Conservation (phyloP, 2,329 filamentous ascomycete genomes). For the Cladobotryum protrusum region DNA sequence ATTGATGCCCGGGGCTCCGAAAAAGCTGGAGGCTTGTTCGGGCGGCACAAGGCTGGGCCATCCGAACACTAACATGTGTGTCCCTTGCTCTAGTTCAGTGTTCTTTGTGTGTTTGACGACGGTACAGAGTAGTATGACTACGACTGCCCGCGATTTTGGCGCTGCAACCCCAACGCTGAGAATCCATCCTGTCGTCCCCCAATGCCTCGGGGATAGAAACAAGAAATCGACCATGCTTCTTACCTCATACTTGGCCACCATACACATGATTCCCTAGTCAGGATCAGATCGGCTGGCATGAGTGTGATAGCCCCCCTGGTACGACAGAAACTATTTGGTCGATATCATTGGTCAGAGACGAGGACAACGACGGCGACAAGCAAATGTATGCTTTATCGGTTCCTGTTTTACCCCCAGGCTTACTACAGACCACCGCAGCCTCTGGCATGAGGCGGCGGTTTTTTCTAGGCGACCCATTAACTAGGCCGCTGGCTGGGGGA, state of each 20-base stretch:
- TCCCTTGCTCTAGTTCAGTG: not conserved
- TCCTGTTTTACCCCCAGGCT: conserved; percentile 7
- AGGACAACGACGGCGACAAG: too few relatives aligned
- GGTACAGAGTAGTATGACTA: not conserved
- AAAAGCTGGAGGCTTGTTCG: not conserved
- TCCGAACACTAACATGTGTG: not conserved
- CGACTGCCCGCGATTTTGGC: not conserved
- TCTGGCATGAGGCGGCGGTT: conserved; percentile 8
- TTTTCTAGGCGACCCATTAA: conserved; percentile 10
- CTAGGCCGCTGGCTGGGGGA: conserved; percentile 8
- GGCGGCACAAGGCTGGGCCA: not conserved
- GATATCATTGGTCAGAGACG: too few relatives aligned
- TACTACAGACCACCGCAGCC: conserved; percentile 7
- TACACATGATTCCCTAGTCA: not conserved
- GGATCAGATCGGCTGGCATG: not conserved
- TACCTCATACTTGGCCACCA: too few relatives aligned
- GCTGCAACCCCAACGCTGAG: not conserved
- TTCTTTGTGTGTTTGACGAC: not conserved
- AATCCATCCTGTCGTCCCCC: not conserved
- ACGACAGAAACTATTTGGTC: too few relatives aligned
- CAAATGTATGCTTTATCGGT: conserved; percentile 1
- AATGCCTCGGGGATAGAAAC: too few relatives aligned
- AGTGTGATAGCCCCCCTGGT: not conserved
- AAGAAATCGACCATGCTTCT: too few relatives aligned
- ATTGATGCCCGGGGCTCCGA: too few relatives aligned